Percentiles rank a stretch among this genome's conserved stretches.
Conservation (phyloP, 352 stramenopile genomes). For the Globisporangium yorkense region DNA sequence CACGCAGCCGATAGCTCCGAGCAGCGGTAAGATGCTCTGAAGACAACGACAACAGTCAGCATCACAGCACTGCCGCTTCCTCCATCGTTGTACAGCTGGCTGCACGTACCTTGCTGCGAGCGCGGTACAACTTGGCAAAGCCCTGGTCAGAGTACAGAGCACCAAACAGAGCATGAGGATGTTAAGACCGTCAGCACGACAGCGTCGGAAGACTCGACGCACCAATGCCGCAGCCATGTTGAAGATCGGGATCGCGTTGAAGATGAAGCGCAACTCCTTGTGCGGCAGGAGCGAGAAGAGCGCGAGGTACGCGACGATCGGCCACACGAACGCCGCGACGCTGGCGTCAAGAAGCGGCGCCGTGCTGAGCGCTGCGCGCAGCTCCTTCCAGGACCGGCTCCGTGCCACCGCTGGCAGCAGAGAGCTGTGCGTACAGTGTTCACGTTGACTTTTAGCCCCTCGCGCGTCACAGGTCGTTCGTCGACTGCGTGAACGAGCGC, state of each 20-base stretch:
- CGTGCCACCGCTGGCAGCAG: constrained; percentile 36
- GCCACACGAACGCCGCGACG: constrained; percentile 56
- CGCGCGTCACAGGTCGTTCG: not conserved
- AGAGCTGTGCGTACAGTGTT: constrained; percentile 17
- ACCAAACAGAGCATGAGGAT: not conserved
- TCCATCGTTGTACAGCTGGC: not conserved
- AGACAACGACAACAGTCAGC: not conserved
- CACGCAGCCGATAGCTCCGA: constrained; percentile 50
- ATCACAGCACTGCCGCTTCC: not conserved
- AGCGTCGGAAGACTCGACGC: constrained; percentile 3
- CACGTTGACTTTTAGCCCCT: not conserved
- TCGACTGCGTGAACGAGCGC: not conserved
- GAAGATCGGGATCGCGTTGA: constrained; percentile 95
- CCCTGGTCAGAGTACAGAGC: constrained; percentile 26
- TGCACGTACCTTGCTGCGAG: constrained; percentile 40
- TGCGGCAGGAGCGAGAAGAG: constrained; percentile 96
- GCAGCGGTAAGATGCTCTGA: constrained; percentile 40
- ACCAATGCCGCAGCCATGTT: constrained; percentile 92
- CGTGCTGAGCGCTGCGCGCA: constrained; percentile 25
- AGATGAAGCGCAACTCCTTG: constrained; percentile 98
- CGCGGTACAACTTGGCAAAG: constrained; percentile 60
- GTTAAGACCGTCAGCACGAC: not conserved
- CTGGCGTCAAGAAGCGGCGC: constrained; percentile 43
- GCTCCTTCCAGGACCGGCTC: constrained; percentile 37
- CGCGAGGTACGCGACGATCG: constrained; percentile 82